Percentiles rank a stretch among this genome's conserved stretches.
These are phyloP conservation scores for Solanum hybrid DNA, from an alignment of 305 asterid genomes.

Conservation along the genomic window DNA sequence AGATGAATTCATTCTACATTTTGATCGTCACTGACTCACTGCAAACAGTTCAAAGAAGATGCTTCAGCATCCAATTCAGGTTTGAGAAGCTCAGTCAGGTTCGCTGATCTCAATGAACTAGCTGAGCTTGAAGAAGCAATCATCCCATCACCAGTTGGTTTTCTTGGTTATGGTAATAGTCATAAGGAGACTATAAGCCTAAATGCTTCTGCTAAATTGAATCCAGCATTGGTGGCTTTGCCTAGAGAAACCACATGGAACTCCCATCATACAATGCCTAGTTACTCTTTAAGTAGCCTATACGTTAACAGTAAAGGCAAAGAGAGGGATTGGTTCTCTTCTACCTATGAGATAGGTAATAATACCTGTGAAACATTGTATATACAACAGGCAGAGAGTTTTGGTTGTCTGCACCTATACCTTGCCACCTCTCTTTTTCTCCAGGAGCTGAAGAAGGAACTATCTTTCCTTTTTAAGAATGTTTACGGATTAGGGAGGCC, in stretches of 20 bases:
- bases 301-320: conserved; percentile 19
- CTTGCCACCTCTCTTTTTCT: conserved; percentile 15
- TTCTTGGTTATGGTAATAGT: conserved; percentile 31
- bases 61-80: not conserved
- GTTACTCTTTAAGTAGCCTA: not conserved
- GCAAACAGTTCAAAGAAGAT: not conserved
- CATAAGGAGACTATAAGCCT: conserved; percentile 27
- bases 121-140: conserved; percentile 43
- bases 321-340: conserved; percentile 37
- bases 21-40: not conserved
- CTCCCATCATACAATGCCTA: conserved; percentile 1
- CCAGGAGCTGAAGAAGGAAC: not conserved
- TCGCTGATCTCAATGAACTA: conserved; percentile 68
- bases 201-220: conserved; percentile 28
- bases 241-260: conserved; percentile 21
- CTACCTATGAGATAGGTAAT: conserved; percentile 53
- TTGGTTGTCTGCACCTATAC: not conserved
- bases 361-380: not conserved
- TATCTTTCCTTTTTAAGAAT: not conserved
- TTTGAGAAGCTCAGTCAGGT: not conserved
- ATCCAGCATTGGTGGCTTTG: conserved; percentile 26
- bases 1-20: not conserved
- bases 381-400: not conserved
- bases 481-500: not conserved
- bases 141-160: conserved; percentile 35